Evolutionary conservation across 768 basidiomycete genomes (phyloP).

Genomic region (Tulasnella calospora): DNA sequence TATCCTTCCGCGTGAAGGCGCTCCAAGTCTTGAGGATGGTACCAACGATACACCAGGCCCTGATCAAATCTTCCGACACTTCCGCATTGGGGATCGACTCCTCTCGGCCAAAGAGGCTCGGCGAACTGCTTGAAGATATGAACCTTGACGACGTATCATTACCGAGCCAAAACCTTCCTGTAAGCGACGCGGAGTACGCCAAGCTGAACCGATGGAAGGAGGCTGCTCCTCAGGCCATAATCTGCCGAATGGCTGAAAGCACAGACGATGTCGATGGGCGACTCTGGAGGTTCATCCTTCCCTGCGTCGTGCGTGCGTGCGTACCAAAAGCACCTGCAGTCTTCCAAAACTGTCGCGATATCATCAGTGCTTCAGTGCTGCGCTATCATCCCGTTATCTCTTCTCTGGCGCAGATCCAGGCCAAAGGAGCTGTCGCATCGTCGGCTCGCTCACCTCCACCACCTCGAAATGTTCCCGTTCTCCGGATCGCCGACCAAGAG

Average conservation of each 20-base stretch:
- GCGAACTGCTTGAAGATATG: slow-evolving; percentile 42
- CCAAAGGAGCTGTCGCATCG: slow-evolving; percentile 47
- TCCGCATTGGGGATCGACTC: neutral
- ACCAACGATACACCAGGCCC: neutral
- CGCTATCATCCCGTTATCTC: slow-evolving; percentile 69
- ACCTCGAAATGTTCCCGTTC: slow-evolving; percentile 17
- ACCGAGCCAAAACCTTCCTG: slow-evolving; percentile 18
- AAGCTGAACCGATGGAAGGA: slow-evolving; percentile 47
- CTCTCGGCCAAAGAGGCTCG: neutral
- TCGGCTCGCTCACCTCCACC: slow-evolving; percentile 33
- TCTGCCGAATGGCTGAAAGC: slow-evolving; percentile 70
- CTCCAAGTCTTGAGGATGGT: slow-evolving; percentile 37
- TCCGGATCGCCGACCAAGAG: slow-evolving; percentile 7
- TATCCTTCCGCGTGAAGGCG: slow-evolving; percentile 58
- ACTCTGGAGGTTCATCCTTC: slow-evolving; percentile 71
- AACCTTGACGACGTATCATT: slow-evolving; percentile 41
- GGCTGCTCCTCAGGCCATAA: slow-evolving; percentile 50
- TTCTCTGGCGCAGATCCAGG: slow-evolving; percentile 66
- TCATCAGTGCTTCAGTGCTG: slow-evolving; percentile 60
- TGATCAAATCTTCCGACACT: neutral
- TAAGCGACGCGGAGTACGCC: slow-evolving; percentile 22
- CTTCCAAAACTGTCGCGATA: slow-evolving; percentile 54
- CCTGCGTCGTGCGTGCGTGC: slow-evolving; percentile 56
- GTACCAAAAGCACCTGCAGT: slow-evolving; percentile 48
- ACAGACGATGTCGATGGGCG: slow-evolving; percentile 58